A percentile compares a stretch with the other conserved stretches of the same genome.
Evolutionary conservation across 805 yeast species (phyloP).

Genomic region (Grigorovia yakushimaensis): DNA sequence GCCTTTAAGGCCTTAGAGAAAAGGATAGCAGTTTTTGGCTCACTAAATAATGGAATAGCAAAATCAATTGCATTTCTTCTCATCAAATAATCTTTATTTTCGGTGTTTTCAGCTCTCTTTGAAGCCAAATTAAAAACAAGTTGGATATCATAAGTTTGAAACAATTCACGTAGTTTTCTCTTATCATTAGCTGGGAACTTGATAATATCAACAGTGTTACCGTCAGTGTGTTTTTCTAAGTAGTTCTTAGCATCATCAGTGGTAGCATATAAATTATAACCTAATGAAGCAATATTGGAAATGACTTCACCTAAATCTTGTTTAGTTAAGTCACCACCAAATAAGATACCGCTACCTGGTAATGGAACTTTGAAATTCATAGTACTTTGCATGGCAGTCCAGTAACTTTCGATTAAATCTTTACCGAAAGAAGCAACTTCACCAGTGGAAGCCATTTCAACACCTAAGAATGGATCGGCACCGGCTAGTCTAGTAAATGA

Average conservation of each 20-base stretch:
- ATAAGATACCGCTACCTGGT: constrained; percentile 81
- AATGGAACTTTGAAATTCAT: constrained; percentile 93
- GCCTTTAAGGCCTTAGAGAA: constrained; percentile 75
- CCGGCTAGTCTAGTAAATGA: constrained; percentile 98
- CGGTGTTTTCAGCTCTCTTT: constrained; percentile 74
- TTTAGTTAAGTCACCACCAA: constrained; percentile 85
- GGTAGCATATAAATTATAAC: constrained; percentile 76
- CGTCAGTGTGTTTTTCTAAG: constrained; percentile 40
- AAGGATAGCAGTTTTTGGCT: constrained; percentile 83
- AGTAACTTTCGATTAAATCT: constrained; percentile 81
- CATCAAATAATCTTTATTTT: constrained; percentile 93
- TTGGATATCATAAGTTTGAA: constrained; percentile 74
- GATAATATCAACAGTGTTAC: constrained; percentile 43
- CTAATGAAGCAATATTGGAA: constrained; percentile 48
- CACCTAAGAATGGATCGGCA: constrained; percentile 98
- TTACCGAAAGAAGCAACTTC: constrained; percentile 96
- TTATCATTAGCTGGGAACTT: constrained; percentile 91
- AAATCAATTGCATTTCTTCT: constrained; percentile 98
- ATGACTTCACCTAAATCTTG: constrained; percentile 70
- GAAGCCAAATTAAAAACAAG: constrained; percentile 89
- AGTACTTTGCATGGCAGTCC: constrained; percentile 94
- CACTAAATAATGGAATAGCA: constrained; percentile 92
- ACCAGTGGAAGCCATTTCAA: constrained; percentile 99
- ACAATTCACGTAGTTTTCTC: constrained; percentile 85
- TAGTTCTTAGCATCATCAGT: constrained; percentile 63